Percentiles rank a stretch among this genome's conserved stretches.
phyloP scores from a whole-genome alignment of 2,329 filamentous ascomycete genomes.

The Diaporthe batatas region DNA sequence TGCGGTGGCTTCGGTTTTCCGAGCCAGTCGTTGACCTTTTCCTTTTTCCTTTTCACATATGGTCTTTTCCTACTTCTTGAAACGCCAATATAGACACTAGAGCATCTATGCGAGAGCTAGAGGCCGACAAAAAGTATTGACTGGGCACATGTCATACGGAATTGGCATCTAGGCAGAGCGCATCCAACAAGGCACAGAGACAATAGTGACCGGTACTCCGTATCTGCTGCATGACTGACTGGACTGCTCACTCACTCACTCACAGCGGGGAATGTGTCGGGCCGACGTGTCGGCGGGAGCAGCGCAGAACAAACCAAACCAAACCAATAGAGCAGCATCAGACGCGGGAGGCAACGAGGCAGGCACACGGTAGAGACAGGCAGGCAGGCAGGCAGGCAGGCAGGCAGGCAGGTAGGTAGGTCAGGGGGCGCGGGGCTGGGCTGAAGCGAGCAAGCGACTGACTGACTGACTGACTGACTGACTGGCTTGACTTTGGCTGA shows the following conservation, averaged over 20 bases:
- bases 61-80: background rate
- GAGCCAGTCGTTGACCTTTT: background rate
- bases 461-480: slow-evolving; percentile 10
- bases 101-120: background rate
- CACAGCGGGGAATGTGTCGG: slow-evolving; percentile 26
- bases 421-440: slow-evolving; percentile 17
- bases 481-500: slow-evolving; percentile 1
- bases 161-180: background rate
- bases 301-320: background rate
- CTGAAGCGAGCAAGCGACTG: background rate
- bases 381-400: background rate
- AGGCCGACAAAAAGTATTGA: background rate
- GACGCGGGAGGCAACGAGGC: slow-evolving; percentile 1
- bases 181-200: background rate
- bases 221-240: background rate
- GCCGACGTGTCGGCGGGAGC: slow-evolving; percentile 26
- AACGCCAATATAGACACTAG: slow-evolving; percentile 13
- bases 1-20: background rate
- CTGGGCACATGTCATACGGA: background rate
- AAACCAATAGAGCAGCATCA: slow-evolving; percentile 12
- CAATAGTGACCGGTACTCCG: background rate
- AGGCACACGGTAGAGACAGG: background rate
- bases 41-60: background rate
- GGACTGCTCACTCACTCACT: background rate
- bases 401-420: background rate